Percentiles rank a stretch among this genome's conserved stretches.
phyloP scores from a whole-genome alignment of 805 yeast genomes.

The Ogataea angusta region DNA sequence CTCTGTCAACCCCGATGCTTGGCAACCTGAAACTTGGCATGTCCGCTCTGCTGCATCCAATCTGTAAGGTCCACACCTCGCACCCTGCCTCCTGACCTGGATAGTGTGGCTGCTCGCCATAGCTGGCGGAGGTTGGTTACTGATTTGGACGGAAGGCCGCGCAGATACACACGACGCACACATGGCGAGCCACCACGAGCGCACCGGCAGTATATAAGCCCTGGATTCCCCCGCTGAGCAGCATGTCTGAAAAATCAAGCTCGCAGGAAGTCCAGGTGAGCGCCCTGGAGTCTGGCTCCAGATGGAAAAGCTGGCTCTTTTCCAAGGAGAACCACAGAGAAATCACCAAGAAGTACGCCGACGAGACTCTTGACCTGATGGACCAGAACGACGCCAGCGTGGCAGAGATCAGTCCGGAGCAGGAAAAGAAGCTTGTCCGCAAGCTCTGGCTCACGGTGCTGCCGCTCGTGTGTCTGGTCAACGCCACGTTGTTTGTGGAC shows the following conservation, averaged over 20 bases:
- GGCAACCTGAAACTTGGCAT: neutral
- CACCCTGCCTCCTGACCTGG: neutral
- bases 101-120: neutral
- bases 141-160: neutral
- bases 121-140: neutral
- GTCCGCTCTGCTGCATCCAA: neutral
- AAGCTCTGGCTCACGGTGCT: conserved; percentile 38
- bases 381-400: conserved; percentile 19
- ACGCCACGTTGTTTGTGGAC: conserved; percentile 46
- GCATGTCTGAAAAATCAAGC: neutral
- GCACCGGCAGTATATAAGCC: neutral
- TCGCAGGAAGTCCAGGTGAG: neutral
- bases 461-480: conserved; percentile 37
- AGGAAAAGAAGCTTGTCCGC: conserved; percentile 37
- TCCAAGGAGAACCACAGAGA: conserved; percentile 3
- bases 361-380: conserved; percentile 22
- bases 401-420: conserved; percentile 41
- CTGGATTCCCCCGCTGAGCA: neutral
- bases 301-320: neutral
- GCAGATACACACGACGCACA: neutral
- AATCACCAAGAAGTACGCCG: conserved; percentile 20
- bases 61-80: neutral
- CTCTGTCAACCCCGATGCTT: too few species aligned
- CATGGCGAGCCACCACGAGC: neutral
- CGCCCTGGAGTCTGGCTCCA: neutral